Percentiles rank a stretch among this genome's conserved stretches.
Evolutionary conservation across 108 stramenopile genomes (phyloP).

Genomic region (Conticribra guillardii): DNA sequence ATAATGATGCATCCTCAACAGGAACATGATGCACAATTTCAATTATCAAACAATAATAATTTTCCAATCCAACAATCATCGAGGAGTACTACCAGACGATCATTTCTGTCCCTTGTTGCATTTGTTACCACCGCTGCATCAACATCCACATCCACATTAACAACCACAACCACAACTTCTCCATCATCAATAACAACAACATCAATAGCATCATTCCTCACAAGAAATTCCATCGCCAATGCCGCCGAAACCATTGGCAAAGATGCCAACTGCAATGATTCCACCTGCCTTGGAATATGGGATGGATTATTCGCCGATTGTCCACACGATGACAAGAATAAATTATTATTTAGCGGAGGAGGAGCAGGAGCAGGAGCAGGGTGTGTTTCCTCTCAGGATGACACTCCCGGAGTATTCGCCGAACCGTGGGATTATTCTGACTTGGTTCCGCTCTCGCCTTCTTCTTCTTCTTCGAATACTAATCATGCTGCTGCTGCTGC

Average conservation of each 20-base stretch:
- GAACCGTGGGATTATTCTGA: slow-evolving; percentile 84
- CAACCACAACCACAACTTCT: not conserved
- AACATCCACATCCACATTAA: not conserved
- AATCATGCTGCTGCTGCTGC: too few species aligned
- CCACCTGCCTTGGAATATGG: slow-evolving; percentile 82
- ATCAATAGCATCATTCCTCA: too few species aligned
- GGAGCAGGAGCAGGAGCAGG: slow-evolving; percentile 56
- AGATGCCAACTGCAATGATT: slow-evolving; percentile 72
- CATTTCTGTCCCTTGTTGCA: slow-evolving; percentile 11
- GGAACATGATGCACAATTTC: too few species aligned
- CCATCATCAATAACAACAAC: too few species aligned
- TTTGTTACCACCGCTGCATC: not conserved
- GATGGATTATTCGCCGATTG: slow-evolving; percentile 85
- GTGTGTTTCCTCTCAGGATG: slow-evolving; percentile 83
- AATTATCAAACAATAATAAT: too few species aligned
- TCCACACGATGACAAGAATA: slow-evolving; percentile 63
- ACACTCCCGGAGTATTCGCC: slow-evolving; percentile 79
- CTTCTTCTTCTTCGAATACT: too few species aligned
- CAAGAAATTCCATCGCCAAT: not conserved
- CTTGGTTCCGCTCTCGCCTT: not conserved
- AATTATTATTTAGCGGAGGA: not conserved
- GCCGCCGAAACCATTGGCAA: slow-evolving; percentile 84
- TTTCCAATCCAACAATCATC: too few species aligned
- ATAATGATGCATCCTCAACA: too few species aligned
- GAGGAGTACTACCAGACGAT: too few species aligned